Evolutionary conservation across 129 eudicot genomes (phyloP).

Genomic region (Flaveria bidentis): DNA sequence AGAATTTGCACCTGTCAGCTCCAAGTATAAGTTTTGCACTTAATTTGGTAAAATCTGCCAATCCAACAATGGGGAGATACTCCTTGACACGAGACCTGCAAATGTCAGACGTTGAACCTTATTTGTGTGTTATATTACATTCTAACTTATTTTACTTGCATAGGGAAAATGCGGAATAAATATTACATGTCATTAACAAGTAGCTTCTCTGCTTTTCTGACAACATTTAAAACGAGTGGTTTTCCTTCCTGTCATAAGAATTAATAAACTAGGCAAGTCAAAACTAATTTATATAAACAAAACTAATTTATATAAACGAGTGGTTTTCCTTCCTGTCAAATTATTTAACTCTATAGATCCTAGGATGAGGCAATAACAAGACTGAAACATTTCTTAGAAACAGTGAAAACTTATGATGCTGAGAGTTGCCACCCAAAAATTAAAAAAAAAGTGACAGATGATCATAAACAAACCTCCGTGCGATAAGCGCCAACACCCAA

Average conservation of each 20-base stretch:
- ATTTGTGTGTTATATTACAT: slow-evolving; percentile 2
- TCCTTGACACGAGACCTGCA: slow-evolving; percentile 90
- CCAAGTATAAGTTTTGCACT: slow-evolving; percentile 97
- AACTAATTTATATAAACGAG: too few species aligned
- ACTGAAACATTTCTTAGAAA: neutral
- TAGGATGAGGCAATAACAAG: slow-evolving; percentile 4
- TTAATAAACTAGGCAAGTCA: slow-evolving; percentile 4
- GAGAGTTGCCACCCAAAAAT: neutral
- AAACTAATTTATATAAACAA: neutral
- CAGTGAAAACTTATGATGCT: neutral
- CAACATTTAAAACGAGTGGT: slow-evolving; percentile 95
- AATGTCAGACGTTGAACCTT: slow-evolving; percentile 2
- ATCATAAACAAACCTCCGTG: slow-evolving; percentile 61
- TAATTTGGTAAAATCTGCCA: slow-evolving; percentile 93
- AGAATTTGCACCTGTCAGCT: slow-evolving; percentile 66
- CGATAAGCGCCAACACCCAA: slow-evolving; percentile 99
- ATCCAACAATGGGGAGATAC: slow-evolving; percentile 96
- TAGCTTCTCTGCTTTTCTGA: slow-evolving; percentile 75
- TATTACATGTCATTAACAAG: slow-evolving; percentile 79
- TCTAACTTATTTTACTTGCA: slow-evolving; percentile 14
- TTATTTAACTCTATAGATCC: neutral
- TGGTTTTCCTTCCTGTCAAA: neutral
- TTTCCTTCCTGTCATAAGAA: slow-evolving; percentile 77
- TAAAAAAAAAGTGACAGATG: neutral
- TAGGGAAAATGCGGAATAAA: neutral